Evolutionary conservation across 1,139 yeast species (phyloP).

Genomic region (Citeromyces hawaiiensis): DNA sequence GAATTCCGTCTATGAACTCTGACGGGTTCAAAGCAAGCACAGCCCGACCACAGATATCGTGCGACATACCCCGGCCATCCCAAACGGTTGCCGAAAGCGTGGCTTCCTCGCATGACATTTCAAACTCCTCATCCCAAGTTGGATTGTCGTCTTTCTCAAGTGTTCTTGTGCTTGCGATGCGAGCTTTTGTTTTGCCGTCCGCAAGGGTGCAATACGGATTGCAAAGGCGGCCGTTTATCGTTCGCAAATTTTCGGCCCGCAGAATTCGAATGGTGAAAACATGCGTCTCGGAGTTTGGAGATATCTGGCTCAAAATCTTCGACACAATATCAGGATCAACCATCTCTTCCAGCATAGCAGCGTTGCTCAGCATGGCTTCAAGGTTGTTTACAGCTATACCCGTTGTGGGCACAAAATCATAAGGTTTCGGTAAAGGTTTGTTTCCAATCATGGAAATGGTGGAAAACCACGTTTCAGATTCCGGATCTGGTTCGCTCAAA

Average conservation of each 20-base stretch:
- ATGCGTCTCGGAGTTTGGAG: conserved; percentile 21
- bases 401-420: conserved; percentile 46
- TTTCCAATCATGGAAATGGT: not conserved
- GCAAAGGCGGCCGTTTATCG: not conserved
- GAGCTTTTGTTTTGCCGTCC: conserved; percentile 42
- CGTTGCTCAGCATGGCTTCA: conserved; percentile 42
- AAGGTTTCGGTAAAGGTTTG: conserved; percentile 36
- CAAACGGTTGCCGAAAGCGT: conserved; percentile 55
- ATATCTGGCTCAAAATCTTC: conserved; percentile 23
- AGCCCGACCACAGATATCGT: conserved; percentile 61
- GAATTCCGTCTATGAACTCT: conserved; percentile 57
- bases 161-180: conserved; percentile 62
- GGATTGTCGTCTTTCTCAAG: conserved; percentile 56
- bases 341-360: conserved; percentile 46
- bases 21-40: conserved; percentile 49
- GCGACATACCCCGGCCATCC: conserved; percentile 49
- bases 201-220: conserved; percentile 38
- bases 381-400: conserved; percentile 71
- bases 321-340: conserved; percentile 54
- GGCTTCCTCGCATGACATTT: conserved; percentile 22
- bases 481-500: conserved; percentile 20
- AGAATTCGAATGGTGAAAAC: conserved; percentile 39
- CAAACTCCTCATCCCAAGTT: conserved; percentile 84
- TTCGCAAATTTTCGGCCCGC: conserved; percentile 2
- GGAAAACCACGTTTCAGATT: conserved; percentile 13